phyloP scores from a whole-genome alignment of 192 early-diverging fungal species.

The Rhizoclosmatium sp. region DNA sequence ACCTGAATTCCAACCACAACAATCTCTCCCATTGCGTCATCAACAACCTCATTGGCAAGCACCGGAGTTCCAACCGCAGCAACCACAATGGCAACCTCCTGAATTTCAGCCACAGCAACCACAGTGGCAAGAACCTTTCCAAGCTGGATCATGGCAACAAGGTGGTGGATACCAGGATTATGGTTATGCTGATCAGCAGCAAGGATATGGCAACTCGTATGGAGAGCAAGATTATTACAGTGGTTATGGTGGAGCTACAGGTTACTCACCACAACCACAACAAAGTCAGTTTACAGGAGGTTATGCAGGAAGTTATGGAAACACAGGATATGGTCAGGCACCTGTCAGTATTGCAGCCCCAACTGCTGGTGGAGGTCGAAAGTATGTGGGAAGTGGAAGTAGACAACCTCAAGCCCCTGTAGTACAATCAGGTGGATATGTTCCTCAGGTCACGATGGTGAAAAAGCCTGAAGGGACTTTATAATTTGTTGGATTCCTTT shows the following conservation, averaged over 20 bases:
- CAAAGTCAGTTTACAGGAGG: not conserved
- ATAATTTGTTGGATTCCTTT: not conserved
- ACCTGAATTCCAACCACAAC: not conserved
- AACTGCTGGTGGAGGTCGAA: slow-evolving; percentile 3
- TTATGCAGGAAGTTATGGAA: not conserved
- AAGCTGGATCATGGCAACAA: not conserved
- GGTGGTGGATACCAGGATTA: not conserved
- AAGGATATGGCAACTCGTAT: not conserved
- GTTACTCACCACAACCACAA: not conserved
- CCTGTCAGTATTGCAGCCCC: too few relatives aligned
- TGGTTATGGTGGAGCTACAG: not conserved
- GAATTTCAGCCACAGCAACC: slow-evolving; percentile 1
- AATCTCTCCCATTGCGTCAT: not conserved
- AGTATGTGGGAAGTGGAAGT: slow-evolving; percentile 5
- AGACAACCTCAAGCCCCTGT: slow-evolving; percentile 5
- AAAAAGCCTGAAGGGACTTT: not conserved
- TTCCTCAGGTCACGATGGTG: not conserved
- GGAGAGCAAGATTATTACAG: not conserved
- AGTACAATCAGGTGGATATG: slow-evolving; percentile 10
- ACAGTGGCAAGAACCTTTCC: not conserved
- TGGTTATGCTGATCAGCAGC: not conserved
- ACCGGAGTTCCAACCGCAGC: not conserved
- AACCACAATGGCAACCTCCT: slow-evolving; percentile 1
- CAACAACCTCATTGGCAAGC: not conserved
- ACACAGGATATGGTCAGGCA: not conserved